Conservation (phyloP, 2,329 filamentous ascomycete genomes). For the Fusarium zealandicum region DNA sequence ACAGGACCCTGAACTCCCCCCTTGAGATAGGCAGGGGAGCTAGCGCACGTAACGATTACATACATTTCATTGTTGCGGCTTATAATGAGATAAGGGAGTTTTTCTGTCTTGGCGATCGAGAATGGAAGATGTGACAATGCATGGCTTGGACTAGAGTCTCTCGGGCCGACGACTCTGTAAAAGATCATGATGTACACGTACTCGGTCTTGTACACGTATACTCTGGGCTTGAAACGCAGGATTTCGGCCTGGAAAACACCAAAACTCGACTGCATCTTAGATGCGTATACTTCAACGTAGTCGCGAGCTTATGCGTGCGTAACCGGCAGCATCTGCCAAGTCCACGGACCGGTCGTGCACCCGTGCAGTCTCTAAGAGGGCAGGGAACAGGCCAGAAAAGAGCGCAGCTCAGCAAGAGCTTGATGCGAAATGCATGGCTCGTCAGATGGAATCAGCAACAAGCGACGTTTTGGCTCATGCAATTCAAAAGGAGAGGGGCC, state of each 20-base stretch:
- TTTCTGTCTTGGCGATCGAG: background rate
- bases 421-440: slow-evolving; percentile 25
- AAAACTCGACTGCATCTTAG: background rate
- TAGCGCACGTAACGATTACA: slow-evolving; percentile 36
- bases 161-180: background rate
- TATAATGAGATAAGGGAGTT: slow-evolving; percentile 7
- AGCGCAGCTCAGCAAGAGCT: slow-evolving; percentile 6
- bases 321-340: slow-evolving; percentile 22
- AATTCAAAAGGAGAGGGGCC: slow-evolving; percentile 16
- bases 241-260: too few species aligned
- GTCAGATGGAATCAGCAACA: slow-evolving; percentile 14
- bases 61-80: slow-evolving; percentile 32
- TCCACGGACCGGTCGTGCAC: slow-evolving; percentile 21
- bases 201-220: background rate
- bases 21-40: slow-evolving; percentile 24
- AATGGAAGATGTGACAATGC: background rate
- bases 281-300: slow-evolving; percentile 3
- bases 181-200: background rate
- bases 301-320: slow-evolving; percentile 19
- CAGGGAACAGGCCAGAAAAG: slow-evolving; percentile 22
- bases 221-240: too few species aligned
- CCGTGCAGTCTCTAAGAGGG: background rate
- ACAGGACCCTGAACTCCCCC: slow-evolving; percentile 33
- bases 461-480: slow-evolving; percentile 16
- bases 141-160: slow-evolving; percentile 1